phyloP scores from a whole-genome alignment of 495 filamentous ascomycete species.

The Neurospora cerealis region DNA sequence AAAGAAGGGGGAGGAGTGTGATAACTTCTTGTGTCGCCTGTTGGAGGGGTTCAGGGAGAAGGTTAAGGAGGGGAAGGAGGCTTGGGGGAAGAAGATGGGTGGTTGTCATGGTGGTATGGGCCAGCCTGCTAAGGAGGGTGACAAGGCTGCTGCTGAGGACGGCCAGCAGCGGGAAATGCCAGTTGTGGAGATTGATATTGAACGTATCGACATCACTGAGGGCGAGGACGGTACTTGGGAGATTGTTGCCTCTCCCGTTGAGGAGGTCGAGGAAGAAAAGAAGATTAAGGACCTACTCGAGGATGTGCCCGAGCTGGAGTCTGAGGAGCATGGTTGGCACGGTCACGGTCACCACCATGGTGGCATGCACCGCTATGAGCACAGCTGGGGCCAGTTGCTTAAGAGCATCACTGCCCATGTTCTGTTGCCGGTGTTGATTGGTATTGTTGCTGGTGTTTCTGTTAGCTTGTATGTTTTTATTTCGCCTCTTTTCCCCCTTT shows the following conservation, averaged over 20 bases:
- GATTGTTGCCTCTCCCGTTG: not conserved
- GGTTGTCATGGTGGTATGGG: not conserved
- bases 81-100: not conserved
- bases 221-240: not conserved
- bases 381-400: slow-evolving; percentile 33
- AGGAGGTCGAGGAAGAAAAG: not conserved
- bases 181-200: not conserved
- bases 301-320: not conserved
- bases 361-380: slow-evolving; percentile 10
- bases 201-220: not conserved
- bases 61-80: slow-evolving; percentile 22
- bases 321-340: not conserved
- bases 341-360: slow-evolving; percentile 14
- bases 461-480: slow-evolving; percentile 36
- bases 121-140: not conserved
- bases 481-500: not conserved
- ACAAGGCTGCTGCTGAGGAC: no score
- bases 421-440: slow-evolving; percentile 40
- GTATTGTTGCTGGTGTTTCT: slow-evolving; percentile 42
- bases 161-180: not conserved
- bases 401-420: slow-evolving; percentile 39
- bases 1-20: slow-evolving; percentile 25
- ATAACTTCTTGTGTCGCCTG: slow-evolving; percentile 36
- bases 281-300: not conserved
- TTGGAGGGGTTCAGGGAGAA: slow-evolving; percentile 30